These are phyloP conservation scores for Gloeopeniophorella convolvens DNA, from an alignment of 768 basidiomycete genomes.

Conservation along the genomic window DNA sequence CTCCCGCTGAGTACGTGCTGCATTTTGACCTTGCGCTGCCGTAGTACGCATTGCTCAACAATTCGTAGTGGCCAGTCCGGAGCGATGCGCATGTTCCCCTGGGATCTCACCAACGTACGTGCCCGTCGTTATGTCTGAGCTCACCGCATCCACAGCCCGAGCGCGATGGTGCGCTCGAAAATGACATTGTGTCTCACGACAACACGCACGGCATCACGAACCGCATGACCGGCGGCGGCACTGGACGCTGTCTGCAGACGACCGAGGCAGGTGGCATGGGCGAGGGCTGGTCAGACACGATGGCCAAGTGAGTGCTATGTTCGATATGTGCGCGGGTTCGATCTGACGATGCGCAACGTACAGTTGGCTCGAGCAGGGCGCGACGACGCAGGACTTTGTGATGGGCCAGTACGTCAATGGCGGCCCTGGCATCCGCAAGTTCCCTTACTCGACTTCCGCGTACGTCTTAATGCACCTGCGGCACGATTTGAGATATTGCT, in stretches of 20 bases:
- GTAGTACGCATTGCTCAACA: background rate
- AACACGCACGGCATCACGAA: slow-evolving; percentile 31
- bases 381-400: slow-evolving; percentile 29
- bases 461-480: slow-evolving; percentile 33
- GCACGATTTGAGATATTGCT: background rate
- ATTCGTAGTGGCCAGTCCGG: slow-evolving; percentile 32
- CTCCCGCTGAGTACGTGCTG: slow-evolving; percentile 39
- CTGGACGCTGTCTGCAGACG: slow-evolving; percentile 54
- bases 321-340: background rate
- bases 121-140: slow-evolving; percentile 12
- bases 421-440: slow-evolving; percentile 47
- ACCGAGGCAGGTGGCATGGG: slow-evolving; percentile 62
- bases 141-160: slow-evolving; percentile 35
- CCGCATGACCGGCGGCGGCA: slow-evolving; percentile 47
- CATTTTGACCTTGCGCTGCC: background rate
- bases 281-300: slow-evolving; percentile 58
- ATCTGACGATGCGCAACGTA: background rate
- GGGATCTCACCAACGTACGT: slow-evolving; percentile 26
- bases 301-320: slow-evolving; percentile 21
- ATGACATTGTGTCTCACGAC: slow-evolving; percentile 51
- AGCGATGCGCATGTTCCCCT: slow-evolving; percentile 38
- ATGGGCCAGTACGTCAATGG: slow-evolving; percentile 51
- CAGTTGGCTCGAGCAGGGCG: slow-evolving; percentile 34
- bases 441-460: slow-evolving; percentile 51
- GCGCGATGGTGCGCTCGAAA: slow-evolving; percentile 60